Evolutionary conservation across 2,329 filamentous ascomycete species (phyloP), one percentile per base, ranked within the genome.

Genomic region (Talaromyces verruculosus): DNA sequence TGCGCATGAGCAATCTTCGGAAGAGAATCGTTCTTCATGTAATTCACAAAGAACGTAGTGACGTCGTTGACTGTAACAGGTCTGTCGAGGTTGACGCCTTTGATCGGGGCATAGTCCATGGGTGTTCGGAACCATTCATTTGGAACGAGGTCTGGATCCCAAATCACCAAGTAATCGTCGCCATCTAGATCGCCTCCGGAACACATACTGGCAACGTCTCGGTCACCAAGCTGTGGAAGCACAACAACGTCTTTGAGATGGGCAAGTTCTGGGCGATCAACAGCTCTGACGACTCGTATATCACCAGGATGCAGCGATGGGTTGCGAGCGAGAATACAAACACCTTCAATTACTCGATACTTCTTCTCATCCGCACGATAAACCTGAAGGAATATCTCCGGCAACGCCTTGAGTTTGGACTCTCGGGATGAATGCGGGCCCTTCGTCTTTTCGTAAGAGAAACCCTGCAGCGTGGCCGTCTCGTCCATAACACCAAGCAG

Each of bases 101-200:
- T 81, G 0, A 87, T 82, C 0, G 87, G 81, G 0, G 83, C 82
- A 72, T 93, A 95, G 68, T 90, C 84, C 92, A 98, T 97, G 0
- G 95, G 89, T 0, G 84, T 80, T 39, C 86, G 82, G 70, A 95
- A 91, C 87, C 91, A 91, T 61, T 85, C 79, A 0, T 77, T 69
- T 0, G 92, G 92, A 30, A 96, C 82, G 6, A 99, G 81, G 15
- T 86, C 84, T 25, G 83, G 76, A 70, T 99, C 93, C 94, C 95
- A 99, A 55, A 97, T 90, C 5, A 98, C 88, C 64, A 98, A 89
- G 75, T 93, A 99, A 74, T 99, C 95, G 72, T 99, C 95, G 0
- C 95, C 95, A 73, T 99, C 95, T 0, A 99, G 84, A 73, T 99
- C 95, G 0, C 95, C 95, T 1, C 95, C 95, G 3, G 95, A 97